phyloP scores from a whole-genome alignment of 805 yeast species.

The Henningerozyma blattae region DNA sequence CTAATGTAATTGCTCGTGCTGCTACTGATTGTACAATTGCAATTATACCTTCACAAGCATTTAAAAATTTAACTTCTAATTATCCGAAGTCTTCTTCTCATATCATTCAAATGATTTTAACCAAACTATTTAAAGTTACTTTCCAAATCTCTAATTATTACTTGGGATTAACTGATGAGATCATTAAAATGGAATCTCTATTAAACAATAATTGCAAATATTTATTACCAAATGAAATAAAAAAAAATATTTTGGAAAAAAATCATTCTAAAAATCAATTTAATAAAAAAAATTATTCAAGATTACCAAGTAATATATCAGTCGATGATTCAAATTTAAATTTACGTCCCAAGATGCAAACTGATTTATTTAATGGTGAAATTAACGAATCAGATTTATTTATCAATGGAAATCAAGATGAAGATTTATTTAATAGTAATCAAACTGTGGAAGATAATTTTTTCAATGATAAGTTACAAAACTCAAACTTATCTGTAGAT shows the following conservation, averaged over 20 bases:
- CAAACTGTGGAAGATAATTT: too few species aligned
- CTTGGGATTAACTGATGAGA: conserved; percentile 72
- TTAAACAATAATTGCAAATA: conserved; percentile 39
- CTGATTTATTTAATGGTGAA: too few species aligned
- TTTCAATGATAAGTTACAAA: too few species aligned
- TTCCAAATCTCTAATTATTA: conserved; percentile 83
- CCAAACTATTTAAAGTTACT: conserved; percentile 80
- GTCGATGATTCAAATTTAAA: too few species aligned
- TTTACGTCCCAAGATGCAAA: too few species aligned
- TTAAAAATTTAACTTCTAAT: conserved; percentile 53
- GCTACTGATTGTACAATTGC: conserved; percentile 72
- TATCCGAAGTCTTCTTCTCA: conserved; percentile 88
- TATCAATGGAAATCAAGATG: too few species aligned
- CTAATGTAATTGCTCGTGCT: conserved; percentile 67
- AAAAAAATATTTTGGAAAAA: conserved; percentile 42
- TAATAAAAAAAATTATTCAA: neutral
- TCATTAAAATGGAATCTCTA: conserved; percentile 60
- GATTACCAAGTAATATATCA: too few species aligned
- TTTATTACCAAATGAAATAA: conserved; percentile 53
- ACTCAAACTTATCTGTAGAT: too few species aligned
- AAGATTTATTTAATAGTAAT: too few species aligned
- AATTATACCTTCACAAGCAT: conserved; percentile 79
- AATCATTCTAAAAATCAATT: conserved; percentile 19
- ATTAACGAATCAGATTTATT: too few species aligned
- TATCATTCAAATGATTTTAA: conserved; percentile 83